Evolutionary conservation across 306 rosid species (phyloP), one percentile per base, ranked within the genome.

Genomic region (Lithocarpus polystachyus): DNA sequence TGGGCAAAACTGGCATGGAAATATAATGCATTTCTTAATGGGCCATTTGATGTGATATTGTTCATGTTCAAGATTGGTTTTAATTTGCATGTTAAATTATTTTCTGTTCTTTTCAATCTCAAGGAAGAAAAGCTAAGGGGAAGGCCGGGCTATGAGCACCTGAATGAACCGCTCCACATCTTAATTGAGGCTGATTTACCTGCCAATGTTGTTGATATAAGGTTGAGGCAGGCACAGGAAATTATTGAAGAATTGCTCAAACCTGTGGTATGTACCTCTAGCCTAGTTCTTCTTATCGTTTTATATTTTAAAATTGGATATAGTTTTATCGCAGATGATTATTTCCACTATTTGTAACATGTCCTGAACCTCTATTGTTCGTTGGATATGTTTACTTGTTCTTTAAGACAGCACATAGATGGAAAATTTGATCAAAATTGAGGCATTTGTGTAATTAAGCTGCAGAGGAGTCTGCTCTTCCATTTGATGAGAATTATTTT

Each of bases 101-200:
- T 73, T 61, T 18, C 56, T 76, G 33, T 75, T 55, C 72, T 75
- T 72, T 71, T 79, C 59, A 68, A 78, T 88, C 75, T 86, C 53
- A 71, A 92, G 98, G 98, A 94, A 84, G 97, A 94, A 87, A 94
- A 92, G 77, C 93, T 94, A 35, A 89, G 97, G 75, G 97, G 98
- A 92, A 84, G 96, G 78, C 98, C 98, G 14, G 98, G 98, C 82
- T 94, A 94, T 81, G 98, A 94, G 82, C 98, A 94, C 81, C 91
- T 94, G 81, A 94, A 89, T 40, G 98, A 94, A 81, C 96, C 96
- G 1, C 93, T 94, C 59, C 98, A 94, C 84, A 94, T 94, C 79
- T 84, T 94, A 80, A 92, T 94, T 26, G 98, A 94, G 82, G 98
- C 94, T 22, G 98, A 94, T 82, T 89, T 94, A 67, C 97, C 97